These are phyloP conservation scores for Kodamaea laetipori DNA, from an alignment of 805 yeast genomes.

Conservation along the genomic window DNA sequence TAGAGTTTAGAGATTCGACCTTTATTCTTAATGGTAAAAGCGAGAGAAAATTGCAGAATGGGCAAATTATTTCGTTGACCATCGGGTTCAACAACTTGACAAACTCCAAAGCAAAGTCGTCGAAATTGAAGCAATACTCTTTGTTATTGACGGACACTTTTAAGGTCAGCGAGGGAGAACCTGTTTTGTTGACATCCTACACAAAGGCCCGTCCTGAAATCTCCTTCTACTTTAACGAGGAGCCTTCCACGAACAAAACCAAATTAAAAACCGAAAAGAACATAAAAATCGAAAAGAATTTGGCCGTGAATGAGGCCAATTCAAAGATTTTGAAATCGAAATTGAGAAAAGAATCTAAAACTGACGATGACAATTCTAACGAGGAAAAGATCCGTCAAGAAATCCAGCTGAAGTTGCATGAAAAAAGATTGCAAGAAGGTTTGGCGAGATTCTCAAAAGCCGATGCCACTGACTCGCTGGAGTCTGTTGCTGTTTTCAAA, in stretches of 20 bases:
- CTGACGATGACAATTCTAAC: conserved; percentile 61
- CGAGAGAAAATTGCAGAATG: conserved; percentile 65
- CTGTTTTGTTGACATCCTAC: conserved; percentile 69
- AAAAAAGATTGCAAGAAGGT: conserved; percentile 85
- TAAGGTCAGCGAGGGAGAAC: conserved; percentile 62
- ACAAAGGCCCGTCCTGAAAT: conserved; percentile 72
- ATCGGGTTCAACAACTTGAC: conserved; percentile 72
- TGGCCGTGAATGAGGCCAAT: conserved; percentile 36
- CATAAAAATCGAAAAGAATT: conserved; percentile 30
- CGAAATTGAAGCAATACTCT: conserved; percentile 62
- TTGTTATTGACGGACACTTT: conserved; percentile 80
- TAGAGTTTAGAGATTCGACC: conserved; percentile 82
- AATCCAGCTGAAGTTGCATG: conserved; percentile 81
- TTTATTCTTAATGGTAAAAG: conserved; percentile 73
- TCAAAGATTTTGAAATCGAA: conserved; percentile 78
- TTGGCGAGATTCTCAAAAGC: conserved; percentile 77
- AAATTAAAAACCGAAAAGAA: conserved; percentile 45
- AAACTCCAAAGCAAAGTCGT: conserved; percentile 46
- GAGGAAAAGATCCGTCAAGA: conserved; percentile 80
- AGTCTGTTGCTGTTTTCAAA: conserved; percentile 73
- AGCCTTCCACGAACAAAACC: conserved; percentile 39
- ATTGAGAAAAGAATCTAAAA: conserved; percentile 72
- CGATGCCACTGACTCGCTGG: conserved; percentile 65
- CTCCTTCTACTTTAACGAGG: conserved; percentile 80
- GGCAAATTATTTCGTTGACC: conserved; percentile 73